Evolutionary conservation across 2,329 filamentous ascomycete genomes (phyloP), one percentile per base, ranked within the genome.

Genomic region (Scortechinia acanthostroma): DNA sequence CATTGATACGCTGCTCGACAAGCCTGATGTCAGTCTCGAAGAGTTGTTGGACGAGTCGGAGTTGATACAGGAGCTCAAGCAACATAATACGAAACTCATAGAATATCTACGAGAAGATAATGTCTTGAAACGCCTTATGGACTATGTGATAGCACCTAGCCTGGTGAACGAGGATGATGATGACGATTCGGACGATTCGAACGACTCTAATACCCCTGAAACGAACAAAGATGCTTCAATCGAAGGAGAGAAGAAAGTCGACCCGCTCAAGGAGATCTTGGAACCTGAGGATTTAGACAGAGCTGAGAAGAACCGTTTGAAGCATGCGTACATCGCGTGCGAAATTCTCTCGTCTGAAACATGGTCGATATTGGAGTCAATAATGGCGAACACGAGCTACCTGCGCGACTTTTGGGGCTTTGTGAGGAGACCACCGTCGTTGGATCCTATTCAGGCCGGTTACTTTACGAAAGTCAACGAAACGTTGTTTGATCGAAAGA

Each of bases 391-490:
- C 61, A 83, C 83, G 46, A 70, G 80, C 40, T 76, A 90, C 49
- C 68, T 98, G 53, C 80, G 81, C 55, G 79, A 85, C 52, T 97
- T 98, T 63, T 98, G 93, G 93, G 73, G 80, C 42, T 98, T 96
- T 62, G 67, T 98, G 54, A 86, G 86, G 59, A 79, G 83, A 46
- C 78, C 88, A n/a, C 77, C 88, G 10, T 88, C 91, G 2, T 76
- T 98, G 46, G 91, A 97, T 61, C 87, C 91, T 28, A 76, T 96
- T 4, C 91, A 97, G 65, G 91, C 93, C 16, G 91, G 91, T 58
- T 98, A 98, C 62, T 98, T 98, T 61, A 96, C 91, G 46, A 98
- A 97, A 61, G 91, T 98, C 58, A 97, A 97, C 63, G 93, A 98
- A 68, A 87, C 89, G n/a, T 70, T 98, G 17, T 85, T 98, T 46